A percentile compares a stretch with the other conserved stretches of the same genome.
phyloP scores from a whole-genome alignment of 208 protist genomes.

The Crithidia sp. region DNA sequence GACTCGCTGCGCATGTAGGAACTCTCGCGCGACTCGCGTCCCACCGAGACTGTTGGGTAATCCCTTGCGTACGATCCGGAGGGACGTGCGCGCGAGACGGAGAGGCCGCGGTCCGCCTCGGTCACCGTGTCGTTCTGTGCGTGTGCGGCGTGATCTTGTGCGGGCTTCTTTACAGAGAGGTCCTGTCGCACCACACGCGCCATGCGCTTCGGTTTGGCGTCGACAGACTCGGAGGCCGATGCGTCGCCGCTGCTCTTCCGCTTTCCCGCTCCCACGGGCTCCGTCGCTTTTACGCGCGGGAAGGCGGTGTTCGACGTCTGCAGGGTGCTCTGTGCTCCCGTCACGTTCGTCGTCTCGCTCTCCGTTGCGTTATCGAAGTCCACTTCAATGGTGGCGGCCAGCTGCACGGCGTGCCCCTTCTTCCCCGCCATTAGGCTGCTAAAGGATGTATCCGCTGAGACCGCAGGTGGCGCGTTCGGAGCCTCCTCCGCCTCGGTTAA shows the following conservation, averaged over 20 bases:
- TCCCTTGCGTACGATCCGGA: background rate
- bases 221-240: background rate
- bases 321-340: background rate
- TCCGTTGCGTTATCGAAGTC: background rate
- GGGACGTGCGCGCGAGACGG: conserved; percentile 6
- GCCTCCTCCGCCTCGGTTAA: background rate
- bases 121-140: background rate
- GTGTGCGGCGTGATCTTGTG: background rate
- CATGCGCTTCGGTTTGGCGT: background rate
- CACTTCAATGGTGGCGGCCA: background rate
- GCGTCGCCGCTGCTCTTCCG: conserved; percentile 9
- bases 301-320: conserved; percentile 1
- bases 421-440: background rate
- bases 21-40: conserved; percentile 1
- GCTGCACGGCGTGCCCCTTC: background rate
- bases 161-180: background rate
- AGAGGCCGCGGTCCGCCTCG: background rate
- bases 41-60: background rate
- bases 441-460: background rate
- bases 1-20: conserved; percentile 5
- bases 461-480: background rate
- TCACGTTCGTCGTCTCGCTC: background rate
- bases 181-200: conserved; percentile 9
- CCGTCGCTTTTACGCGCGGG: background rate
- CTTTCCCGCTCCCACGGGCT: background rate